Conservation (phyloP, 306 rosid species). For the Vicia sativa region DNA sequence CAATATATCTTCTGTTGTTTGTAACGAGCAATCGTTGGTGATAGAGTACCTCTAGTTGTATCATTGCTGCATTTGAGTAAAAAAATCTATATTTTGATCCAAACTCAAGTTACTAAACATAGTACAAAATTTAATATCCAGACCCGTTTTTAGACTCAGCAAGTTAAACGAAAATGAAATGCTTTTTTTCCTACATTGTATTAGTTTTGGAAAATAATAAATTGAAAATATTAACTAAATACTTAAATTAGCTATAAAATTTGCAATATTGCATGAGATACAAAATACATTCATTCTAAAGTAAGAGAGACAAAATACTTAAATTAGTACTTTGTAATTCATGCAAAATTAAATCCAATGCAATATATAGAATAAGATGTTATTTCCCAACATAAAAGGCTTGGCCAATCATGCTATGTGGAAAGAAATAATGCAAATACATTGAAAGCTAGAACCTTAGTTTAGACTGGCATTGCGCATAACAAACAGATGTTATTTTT, state of each 20-base stretch:
- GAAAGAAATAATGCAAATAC: constrained; percentile 14
- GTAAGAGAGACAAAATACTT: too few relatives aligned
- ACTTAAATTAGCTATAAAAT: not conserved
- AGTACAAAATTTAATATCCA: not conserved
- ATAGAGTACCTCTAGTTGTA: not conserved
- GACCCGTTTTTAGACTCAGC: not conserved
- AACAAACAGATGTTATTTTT: constrained; percentile 33
- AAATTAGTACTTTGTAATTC: too few relatives aligned
- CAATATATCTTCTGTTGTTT: not conserved
- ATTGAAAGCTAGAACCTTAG: constrained; percentile 19
- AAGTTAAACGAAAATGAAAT: not conserved
- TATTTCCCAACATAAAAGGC: constrained; percentile 12
- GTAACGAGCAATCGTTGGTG: not conserved
- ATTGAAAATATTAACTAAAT: not conserved
- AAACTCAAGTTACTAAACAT: not conserved
- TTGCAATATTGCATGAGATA: not conserved
- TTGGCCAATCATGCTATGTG: not conserved
- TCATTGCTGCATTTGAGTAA: not conserved
- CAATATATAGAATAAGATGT: not conserved
- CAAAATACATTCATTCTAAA: too few relatives aligned
- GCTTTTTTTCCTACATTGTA: not conserved
- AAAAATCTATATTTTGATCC: not conserved
- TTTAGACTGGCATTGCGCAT: constrained; percentile 26
- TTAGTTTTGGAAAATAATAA: not conserved
- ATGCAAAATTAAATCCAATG: too few relatives aligned